Conservation (phyloP, 441 rosid genomes). For the Erodium trifolium region DNA sequence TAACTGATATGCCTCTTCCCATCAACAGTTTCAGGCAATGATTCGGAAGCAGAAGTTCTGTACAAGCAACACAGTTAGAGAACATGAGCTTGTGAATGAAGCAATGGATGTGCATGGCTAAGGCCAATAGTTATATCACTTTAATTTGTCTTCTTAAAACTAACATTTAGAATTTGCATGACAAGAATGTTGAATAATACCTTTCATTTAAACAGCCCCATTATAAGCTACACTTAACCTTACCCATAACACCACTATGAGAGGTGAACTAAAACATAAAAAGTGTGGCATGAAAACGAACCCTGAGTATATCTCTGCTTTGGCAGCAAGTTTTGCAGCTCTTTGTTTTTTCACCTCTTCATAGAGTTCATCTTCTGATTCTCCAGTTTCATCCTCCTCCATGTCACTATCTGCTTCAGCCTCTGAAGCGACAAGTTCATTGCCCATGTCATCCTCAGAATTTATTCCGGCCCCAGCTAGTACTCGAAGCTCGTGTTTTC, state of each 20-base stretch:
- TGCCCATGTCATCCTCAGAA: constrained; percentile 47
- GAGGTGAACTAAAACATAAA: not conserved
- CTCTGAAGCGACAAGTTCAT: constrained; percentile 24
- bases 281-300: constrained; percentile 20
- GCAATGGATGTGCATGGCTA: not conserved
- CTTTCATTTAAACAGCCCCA: not conserved
- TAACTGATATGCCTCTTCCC: constrained; percentile 52
- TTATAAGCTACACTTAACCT: not conserved
- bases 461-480: constrained; percentile 71
- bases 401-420: constrained; percentile 29
- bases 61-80: constrained; percentile 14
- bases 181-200: not conserved
- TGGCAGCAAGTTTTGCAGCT: constrained; percentile 59
- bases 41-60: constrained; percentile 29
- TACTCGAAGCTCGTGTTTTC: constrained; percentile 72
- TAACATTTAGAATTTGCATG: not conserved
- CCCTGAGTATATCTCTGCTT: constrained; percentile 63
- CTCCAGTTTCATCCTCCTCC: constrained; percentile 44
- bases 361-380: constrained; percentile 65
- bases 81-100: not conserved
- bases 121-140: not conserved
- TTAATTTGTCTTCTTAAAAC: not conserved
- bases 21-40: constrained; percentile 47
- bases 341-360: constrained; percentile 47
- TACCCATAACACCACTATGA: not conserved